phyloP scores from a whole-genome alignment of 345 rosid species.

The Syzygium aromaticum region DNA sequence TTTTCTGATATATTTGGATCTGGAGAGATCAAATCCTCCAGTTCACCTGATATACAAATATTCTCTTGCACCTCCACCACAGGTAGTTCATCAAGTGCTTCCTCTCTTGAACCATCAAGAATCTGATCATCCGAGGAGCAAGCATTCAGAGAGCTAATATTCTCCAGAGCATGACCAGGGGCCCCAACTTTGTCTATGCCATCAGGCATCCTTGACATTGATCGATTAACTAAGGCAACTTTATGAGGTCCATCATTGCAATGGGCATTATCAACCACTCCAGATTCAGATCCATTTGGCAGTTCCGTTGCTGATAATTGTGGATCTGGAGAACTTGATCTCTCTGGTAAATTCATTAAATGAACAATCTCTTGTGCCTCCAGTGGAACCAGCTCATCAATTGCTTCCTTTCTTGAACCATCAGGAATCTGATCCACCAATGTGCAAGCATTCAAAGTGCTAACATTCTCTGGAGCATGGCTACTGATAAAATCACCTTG shows the following conservation, averaged over 20 bases:
- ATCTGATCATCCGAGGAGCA: not conserved
- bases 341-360: not conserved
- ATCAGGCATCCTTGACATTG: not conserved
- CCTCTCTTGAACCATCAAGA: not conserved
- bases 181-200: not conserved
- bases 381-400: not conserved
- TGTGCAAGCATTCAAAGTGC: slow-evolving; percentile 5
- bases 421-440: not conserved
- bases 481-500: not conserved
- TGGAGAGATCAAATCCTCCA: not conserved
- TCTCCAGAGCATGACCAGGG: slow-evolving; percentile 16
- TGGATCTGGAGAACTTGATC: not conserved
- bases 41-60: not conserved
- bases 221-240: not conserved
- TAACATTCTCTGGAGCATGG: slow-evolving; percentile 16
- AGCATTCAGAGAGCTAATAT: slow-evolving; percentile 13
- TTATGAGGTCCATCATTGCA: not conserved
- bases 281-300: not conserved
- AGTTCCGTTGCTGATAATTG: not conserved
- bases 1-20: not conserved
- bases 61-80: not conserved
- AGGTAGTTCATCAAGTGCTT: not conserved
- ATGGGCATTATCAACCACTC: not conserved
- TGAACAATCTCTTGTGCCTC: not conserved
- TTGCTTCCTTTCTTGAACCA: not conserved